Percentiles rank a stretch among this genome's conserved stretches.
Conservation (phyloP, 768 basidiomycete genomes). For the Suillus plorans region DNA sequence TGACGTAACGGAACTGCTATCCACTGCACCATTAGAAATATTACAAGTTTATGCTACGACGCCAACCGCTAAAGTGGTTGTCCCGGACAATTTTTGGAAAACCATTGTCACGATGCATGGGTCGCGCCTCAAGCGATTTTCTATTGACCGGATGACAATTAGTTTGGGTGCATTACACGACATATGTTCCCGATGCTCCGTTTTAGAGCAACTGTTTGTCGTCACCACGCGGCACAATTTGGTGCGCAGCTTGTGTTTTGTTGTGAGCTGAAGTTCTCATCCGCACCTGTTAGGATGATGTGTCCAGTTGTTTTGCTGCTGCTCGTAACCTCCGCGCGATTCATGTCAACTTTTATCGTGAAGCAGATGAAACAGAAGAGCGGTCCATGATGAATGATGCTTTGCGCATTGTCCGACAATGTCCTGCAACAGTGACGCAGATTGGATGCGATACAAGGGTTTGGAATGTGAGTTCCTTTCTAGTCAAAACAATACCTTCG, state of each 20-base stretch:
- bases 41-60: conserved; percentile 65
- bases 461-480: conserved; percentile 55
- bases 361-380: conserved; percentile 17
- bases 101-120: conserved; percentile 52
- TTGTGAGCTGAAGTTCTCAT: not conserved
- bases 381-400: conserved; percentile 34
- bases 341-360: conserved; percentile 56
- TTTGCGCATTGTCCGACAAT: conserved; percentile 45
- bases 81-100: conserved; percentile 51
- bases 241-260: conserved; percentile 33
- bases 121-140: conserved; percentile 51
- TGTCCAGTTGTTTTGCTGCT: conserved; percentile 35
- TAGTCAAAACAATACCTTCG: not conserved
- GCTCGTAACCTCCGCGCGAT: conserved; percentile 52
- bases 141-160: conserved; percentile 64
- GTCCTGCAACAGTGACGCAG: conserved; percentile 51
- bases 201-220: conserved; percentile 65
- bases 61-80: conserved; percentile 36
- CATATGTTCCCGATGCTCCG: conserved; percentile 54
- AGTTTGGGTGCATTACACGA: conserved; percentile 45
- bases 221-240: conserved; percentile 47
- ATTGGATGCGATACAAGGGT: conserved; percentile 70
- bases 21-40: conserved; percentile 48
- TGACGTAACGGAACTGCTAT: conserved; percentile 43
- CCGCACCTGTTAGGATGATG: conserved; percentile 15